Percentiles rank a stretch among this genome's conserved stretches.
Evolutionary conservation across 2,329 filamentous ascomycete genomes (phyloP).

Genomic region (Penicillium glabrum): DNA sequence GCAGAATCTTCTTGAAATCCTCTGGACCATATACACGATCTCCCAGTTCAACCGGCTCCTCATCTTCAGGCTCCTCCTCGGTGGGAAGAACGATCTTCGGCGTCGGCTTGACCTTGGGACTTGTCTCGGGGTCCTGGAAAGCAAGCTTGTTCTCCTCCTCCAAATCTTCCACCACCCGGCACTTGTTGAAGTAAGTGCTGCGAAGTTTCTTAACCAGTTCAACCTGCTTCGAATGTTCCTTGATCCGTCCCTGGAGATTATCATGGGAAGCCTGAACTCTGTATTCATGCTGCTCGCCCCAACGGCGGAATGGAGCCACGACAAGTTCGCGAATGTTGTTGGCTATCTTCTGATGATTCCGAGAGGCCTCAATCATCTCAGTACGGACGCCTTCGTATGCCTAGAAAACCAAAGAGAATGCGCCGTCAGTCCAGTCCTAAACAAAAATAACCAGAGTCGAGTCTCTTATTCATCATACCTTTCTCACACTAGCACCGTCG

Average conservation of each 20-base stretch:
- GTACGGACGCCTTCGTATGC: constrained; percentile 90
- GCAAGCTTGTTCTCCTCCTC: constrained; percentile 99
- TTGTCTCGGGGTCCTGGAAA: constrained; percentile 80
- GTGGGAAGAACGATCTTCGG: constrained; percentile 83
- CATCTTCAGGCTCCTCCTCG: constrained; percentile 66
- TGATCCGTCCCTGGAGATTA: constrained; percentile 85
- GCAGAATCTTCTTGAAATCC: constrained; percentile 85
- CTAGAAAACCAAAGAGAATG: constrained; percentile 45
- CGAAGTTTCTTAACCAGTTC: constrained; percentile 89
- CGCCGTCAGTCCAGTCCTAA: neutral
- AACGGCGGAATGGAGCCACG: constrained; percentile 87
- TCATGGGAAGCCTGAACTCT: constrained; percentile 94
- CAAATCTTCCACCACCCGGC: constrained; percentile 88
- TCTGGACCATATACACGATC: constrained; percentile 83
- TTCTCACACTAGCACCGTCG: constrained; percentile 92
- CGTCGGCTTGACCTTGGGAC: constrained; percentile 58
- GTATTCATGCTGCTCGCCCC: constrained; percentile 92
- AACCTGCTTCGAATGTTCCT: constrained; percentile 87
- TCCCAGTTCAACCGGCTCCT: constrained; percentile 84
- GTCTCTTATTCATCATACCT: constrained; percentile 52
- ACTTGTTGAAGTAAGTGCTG: constrained; percentile 98
- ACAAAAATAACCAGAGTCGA: neutral
- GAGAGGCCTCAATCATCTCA: constrained; percentile 88
- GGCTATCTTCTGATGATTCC: constrained; percentile 91
- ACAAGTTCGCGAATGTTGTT: constrained; percentile 96